phyloP scores from a whole-genome alignment of 768 basidiomycete species.

The Neoboletus subvelutipes region DNA sequence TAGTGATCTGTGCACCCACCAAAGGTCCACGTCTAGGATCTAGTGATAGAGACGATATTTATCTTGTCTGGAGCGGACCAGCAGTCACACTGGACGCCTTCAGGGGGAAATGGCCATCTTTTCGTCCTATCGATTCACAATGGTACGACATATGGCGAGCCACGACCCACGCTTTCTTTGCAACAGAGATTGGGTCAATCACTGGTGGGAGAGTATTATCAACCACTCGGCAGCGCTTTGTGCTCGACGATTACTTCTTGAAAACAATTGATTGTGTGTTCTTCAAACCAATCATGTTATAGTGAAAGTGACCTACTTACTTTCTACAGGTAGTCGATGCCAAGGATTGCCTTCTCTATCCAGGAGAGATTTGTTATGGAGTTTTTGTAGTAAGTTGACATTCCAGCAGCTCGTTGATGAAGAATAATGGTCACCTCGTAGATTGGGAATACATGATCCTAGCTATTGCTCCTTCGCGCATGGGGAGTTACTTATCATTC shows the following conservation, averaged over 20 bases:
- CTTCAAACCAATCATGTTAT: neutral
- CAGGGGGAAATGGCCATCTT: slow-evolving; percentile 8
- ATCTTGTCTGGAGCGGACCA: slow-evolving; percentile 18
- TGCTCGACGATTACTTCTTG: slow-evolving; percentile 20
- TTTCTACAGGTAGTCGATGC: slow-evolving; percentile 3
- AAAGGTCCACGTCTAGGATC: neutral
- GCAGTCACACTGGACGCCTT: slow-evolving; percentile 8
- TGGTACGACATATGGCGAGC: slow-evolving; percentile 12
- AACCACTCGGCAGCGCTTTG: slow-evolving; percentile 7
- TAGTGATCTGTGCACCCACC: neutral
- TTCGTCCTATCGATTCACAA: neutral
- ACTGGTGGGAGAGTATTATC: neutral
- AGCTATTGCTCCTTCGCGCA: neutral
- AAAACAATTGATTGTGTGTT: slow-evolving; percentile 25
- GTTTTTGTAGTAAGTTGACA: slow-evolving; percentile 27
- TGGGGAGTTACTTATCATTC: slow-evolving; percentile 5
- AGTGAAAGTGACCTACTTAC: neutral
- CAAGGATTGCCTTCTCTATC: slow-evolving; percentile 13
- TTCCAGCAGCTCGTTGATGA: neutral
- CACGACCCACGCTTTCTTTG: slow-evolving; percentile 7
- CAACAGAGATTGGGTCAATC: neutral
- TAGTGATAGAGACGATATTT: slow-evolving; percentile 1
- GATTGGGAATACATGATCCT: slow-evolving; percentile 22
- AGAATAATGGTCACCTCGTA: neutral
- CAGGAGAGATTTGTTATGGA: slow-evolving; percentile 23